Evolutionary conservation across 1,139 yeast genomes (phyloP), one percentile per base, ranked within the genome.

Genomic region (Torulaspora pretoriensis): DNA sequence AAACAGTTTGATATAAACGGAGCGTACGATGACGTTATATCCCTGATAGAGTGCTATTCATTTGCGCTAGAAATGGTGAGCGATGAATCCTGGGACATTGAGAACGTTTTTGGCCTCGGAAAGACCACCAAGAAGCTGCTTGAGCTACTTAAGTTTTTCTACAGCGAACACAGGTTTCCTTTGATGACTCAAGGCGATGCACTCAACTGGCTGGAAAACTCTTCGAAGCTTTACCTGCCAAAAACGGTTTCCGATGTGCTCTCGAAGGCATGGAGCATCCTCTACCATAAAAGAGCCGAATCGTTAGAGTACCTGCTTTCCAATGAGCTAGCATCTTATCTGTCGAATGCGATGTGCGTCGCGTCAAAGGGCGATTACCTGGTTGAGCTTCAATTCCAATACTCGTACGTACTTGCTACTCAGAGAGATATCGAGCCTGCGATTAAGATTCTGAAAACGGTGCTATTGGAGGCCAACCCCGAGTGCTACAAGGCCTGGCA

Each of bases 401-500:
- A 67, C 47, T 66, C 72, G 1, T 60, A 62, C 23, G 57, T 64
- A 10, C 50, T 68, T 16, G 63, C 71, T 3, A 65, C 65, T 37
- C 49, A 59, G 30, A 64, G 71, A 35, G 60, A 64, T 19, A 53
- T 65, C 8, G 64, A 60, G 27, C 62, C 57, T 7, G 63, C 74
- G 1, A 61, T 68, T 32, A 59, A 58, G 29, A 73, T 67, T 17
- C 40, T 69, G 37, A 73, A 69, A 47, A 40, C 55, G 4, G 57
- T 54, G 2, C 46, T 69, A 1, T 58, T 78, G 27, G 59, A 59
- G 8, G 51, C 62, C 9, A 66, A 72, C 34, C 72, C 75, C 1
- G 65, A 65, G 10, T 69, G 70, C 51, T 61, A 74, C 43, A 70
- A 70, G 46, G 70, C 75, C 32, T 72, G 82, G 73, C 80, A 79